These are phyloP conservation scores for Rhizopus microsporus DNA, from an alignment of 371 early-diverging fungal genomes.

Conservation along the genomic window DNA sequence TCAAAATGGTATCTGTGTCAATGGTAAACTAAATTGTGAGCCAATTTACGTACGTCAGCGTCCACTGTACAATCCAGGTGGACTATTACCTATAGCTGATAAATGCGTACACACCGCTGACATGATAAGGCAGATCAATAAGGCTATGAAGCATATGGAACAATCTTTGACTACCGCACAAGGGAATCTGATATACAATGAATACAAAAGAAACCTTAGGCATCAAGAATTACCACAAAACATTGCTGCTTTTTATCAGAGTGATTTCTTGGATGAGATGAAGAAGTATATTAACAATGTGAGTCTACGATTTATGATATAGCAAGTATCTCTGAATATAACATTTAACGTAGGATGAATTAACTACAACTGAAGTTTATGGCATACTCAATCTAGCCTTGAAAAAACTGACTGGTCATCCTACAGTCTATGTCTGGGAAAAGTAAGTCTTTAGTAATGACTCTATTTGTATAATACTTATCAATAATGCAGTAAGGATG, in stretches of 20 bases:
- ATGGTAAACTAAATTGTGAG: conserved; percentile 20
- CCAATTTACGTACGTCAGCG: conserved; percentile 17
- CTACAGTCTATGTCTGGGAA: conserved; percentile 16
- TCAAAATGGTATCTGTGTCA: conserved; percentile 18
- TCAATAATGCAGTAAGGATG: not conserved
- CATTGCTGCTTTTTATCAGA: not conserved
- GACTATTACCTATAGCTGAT: conserved; percentile 22
- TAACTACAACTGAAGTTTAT: conserved; percentile 10
- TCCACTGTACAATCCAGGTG: conserved; percentile 17
- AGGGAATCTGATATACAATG: conserved; percentile 18
- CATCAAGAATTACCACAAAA: not conserved
- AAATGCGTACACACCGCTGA: conserved; percentile 25
- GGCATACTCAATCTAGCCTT: conserved; percentile 21
- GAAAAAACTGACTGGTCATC: conserved; percentile 14
- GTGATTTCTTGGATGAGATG: conserved; percentile 9
- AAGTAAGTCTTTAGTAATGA: conserved; percentile 13
- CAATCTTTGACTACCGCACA: conserved; percentile 11
- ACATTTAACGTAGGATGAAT: not conserved
- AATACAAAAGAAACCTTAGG: conserved; percentile 6
- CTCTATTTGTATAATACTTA: not conserved
- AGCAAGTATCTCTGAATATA: not conserved
- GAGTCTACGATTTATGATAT: not conserved
- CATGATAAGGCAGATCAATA: conserved; percentile 13
- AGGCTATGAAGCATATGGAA: conserved; percentile 19
- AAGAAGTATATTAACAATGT: not conserved